Conservation (phyloP, 805 yeast species). For the Saccharomyces jurei region DNA sequence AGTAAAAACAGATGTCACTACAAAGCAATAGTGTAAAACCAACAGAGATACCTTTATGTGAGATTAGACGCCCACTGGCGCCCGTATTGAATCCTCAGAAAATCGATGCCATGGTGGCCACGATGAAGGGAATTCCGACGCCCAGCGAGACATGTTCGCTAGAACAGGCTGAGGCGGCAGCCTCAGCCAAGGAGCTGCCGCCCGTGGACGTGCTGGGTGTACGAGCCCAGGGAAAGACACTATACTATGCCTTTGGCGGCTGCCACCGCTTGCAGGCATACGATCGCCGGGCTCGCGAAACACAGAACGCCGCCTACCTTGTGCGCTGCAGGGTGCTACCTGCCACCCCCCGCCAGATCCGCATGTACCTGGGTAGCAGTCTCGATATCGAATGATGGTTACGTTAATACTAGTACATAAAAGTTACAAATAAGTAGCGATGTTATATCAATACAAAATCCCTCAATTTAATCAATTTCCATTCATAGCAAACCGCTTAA, state of each 20-base stretch:
- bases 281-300: constrained; percentile 42
- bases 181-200: constrained; percentile 55
- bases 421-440: neutral
- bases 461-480: neutral
- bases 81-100: constrained; percentile 72
- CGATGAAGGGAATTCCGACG: constrained; percentile 54
- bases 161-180: constrained; percentile 34
- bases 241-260: constrained; percentile 83
- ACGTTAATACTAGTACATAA: neutral
- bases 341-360: constrained; percentile 60
- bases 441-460: neutral
- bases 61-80: constrained; percentile 73
- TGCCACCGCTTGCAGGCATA: constrained; percentile 88
- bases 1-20: constrained; percentile 43
- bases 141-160: constrained; percentile 53
- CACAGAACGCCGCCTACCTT: constrained; percentile 26
- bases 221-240: constrained; percentile 49
- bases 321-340: constrained; percentile 72
- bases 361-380: constrained; percentile 59
- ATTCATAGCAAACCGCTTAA: neutral
- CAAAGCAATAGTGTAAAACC: constrained; percentile 54
- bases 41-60: constrained; percentile 53
- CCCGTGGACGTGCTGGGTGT: constrained; percentile 74
- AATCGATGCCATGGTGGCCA: constrained; percentile 72
- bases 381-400: constrained; percentile 7